Evolutionary conservation across 257 asterid species (phyloP).

Genomic region (Plantago ovata): DNA sequence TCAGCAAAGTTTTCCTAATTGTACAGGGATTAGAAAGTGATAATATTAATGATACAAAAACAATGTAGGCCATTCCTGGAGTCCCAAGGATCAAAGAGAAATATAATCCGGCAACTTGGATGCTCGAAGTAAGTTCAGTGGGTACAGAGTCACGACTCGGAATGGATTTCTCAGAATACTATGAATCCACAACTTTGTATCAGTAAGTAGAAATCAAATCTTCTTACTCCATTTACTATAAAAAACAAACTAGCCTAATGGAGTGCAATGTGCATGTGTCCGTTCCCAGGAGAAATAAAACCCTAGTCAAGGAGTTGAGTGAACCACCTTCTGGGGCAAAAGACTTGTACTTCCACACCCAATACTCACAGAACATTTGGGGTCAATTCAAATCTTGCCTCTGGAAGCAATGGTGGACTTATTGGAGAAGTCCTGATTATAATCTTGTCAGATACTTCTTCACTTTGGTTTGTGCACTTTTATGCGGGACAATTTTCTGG

Average conservation of each 20-base stretch:
- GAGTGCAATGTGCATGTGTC: background rate
- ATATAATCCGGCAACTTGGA: conserved; percentile 89
- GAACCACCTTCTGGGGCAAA: conserved; percentile 53
- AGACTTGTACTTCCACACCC: conserved; percentile 57
- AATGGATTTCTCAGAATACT: conserved; percentile 61
- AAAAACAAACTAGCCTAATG: background rate
- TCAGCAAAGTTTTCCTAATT: background rate
- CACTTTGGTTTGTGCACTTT: conserved; percentile 64
- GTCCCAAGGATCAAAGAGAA: conserved; percentile 67
- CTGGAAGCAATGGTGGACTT: conserved; percentile 87
- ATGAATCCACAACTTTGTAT: conserved; percentile 48
- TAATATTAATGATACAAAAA: background rate
- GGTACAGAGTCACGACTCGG: conserved; percentile 57
- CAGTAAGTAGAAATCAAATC: conserved; percentile 35
- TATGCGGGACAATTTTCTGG: conserved; percentile 80
- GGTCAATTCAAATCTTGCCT: conserved; percentile 64
- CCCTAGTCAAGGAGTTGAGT: conserved; percentile 56
- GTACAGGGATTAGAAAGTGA: background rate
- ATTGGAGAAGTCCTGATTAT: conserved; percentile 91
- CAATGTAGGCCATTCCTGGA: conserved; percentile 55
- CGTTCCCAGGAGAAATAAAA: conserved; percentile 53
- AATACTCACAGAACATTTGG: conserved; percentile 51
- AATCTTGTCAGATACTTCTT: conserved; percentile 73
- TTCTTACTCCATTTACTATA: background rate
- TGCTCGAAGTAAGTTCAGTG: conserved; percentile 77